Evolutionary conservation across 306 rosid genomes (phyloP).

Genomic region (Dicorynia guianensis): DNA sequence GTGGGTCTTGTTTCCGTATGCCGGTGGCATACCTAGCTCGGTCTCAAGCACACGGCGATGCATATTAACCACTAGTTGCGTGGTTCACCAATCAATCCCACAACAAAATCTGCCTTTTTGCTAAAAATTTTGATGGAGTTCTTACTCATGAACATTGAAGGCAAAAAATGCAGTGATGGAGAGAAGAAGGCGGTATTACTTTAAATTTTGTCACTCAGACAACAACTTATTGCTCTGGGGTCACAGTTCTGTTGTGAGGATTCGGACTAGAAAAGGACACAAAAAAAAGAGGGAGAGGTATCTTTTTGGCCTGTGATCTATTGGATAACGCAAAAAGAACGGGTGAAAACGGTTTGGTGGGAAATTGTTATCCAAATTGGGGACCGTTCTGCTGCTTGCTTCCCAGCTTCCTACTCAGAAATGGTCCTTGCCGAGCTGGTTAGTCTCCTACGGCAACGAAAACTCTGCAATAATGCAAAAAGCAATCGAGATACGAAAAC

Average conservation of each 20-base stretch:
- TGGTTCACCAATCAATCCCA: neutral
- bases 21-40: constrained; percentile 44
- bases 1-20: constrained; percentile 44
- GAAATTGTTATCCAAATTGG: constrained; percentile 52
- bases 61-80: neutral
- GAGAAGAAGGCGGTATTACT: no score
- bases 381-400: constrained; percentile 53
- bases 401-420: constrained; percentile 53
- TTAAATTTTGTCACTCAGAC: neutral
- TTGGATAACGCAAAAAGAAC: constrained; percentile 46
- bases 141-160: neutral
- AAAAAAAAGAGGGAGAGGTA: constrained; percentile 40
- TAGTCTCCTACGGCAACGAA: neutral
- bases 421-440: constrained; percentile 47
- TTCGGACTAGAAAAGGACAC: constrained; percentile 57
- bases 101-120: neutral
- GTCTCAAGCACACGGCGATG: constrained; percentile 53
- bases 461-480: constrained; percentile 24
- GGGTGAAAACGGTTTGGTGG: constrained; percentile 25
- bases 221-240: neutral
- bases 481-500: constrained; percentile 23
- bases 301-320: constrained; percentile 22
- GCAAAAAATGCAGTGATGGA: neutral
- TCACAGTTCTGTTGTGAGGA: constrained; percentile 46
- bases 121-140: neutral